Evolutionary conservation across 192 early-diverging fungal genomes (phyloP).

Genomic region (Paraglomus occultum): DNA sequence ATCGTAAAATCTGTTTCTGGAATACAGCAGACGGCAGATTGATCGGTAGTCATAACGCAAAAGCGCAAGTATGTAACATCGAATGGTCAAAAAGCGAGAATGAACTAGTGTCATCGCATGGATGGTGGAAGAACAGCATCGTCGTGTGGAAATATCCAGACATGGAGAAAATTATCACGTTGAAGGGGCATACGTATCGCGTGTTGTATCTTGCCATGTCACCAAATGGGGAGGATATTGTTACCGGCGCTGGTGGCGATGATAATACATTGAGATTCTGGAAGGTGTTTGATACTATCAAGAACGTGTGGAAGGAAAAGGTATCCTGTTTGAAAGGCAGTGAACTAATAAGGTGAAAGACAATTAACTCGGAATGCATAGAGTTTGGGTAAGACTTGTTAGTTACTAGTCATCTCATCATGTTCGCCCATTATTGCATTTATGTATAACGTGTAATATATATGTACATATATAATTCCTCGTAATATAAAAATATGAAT

Average conservation of each 20-base stretch:
- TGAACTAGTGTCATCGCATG: constrained; percentile 92
- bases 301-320: too few species aligned
- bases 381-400: too few species aligned
- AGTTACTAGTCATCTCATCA: too few species aligned
- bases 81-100: constrained; percentile 76
- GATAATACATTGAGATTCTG: constrained; percentile 98
- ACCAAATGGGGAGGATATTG: constrained; percentile 90
- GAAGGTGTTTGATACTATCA: constrained; percentile 68
- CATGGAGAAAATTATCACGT: constrained; percentile 62
- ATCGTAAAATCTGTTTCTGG: constrained; percentile 88
- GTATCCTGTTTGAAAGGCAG: too few species aligned
- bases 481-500: too few species aligned
- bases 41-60: constrained; percentile 65
- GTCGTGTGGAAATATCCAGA: constrained; percentile 81
- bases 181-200: constrained; percentile 79
- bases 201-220: constrained; percentile 90
- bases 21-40: constrained; percentile 64
- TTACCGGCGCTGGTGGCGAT: constrained; percentile 77
- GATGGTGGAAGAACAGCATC: constrained; percentile 88
- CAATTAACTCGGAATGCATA: too few species aligned
- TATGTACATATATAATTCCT: too few species aligned
- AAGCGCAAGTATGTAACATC: constrained; percentile 94
- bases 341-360: too few species aligned
- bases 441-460: too few species aligned
- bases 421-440: too few species aligned